Conservation (phyloP, 1,139 yeast species). For the Barnettozyma hawaiiensis region DNA sequence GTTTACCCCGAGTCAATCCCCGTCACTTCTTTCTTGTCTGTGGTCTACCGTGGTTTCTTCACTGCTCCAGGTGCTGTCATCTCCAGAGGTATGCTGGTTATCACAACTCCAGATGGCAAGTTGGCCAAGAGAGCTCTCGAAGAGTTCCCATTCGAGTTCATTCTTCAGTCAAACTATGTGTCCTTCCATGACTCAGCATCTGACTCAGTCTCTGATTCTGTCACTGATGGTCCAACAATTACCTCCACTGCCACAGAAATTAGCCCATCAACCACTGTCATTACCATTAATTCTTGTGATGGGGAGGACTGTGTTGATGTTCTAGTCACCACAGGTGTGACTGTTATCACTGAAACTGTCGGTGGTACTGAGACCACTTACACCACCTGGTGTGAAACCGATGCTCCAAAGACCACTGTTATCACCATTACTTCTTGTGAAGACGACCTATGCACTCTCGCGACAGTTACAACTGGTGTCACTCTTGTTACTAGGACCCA, state of each 20-base stretch:
- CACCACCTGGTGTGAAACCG: conserved; percentile 11
- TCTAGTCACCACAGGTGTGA: conserved; percentile 10
- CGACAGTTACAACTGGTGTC: conserved; percentile 10
- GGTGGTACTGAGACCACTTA: conserved; percentile 5
- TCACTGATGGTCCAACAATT: background rate
- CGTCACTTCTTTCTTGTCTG: background rate
- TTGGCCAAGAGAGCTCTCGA: conserved; percentile 10
- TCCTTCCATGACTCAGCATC: background rate
- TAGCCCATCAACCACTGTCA: background rate
- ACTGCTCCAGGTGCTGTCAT: conserved; percentile 1
- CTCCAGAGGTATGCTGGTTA: background rate
- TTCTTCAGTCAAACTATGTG: background rate
- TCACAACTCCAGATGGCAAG: conserved; percentile 4
- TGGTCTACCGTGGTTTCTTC: background rate
- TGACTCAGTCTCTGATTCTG: background rate
- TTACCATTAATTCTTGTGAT: conserved; percentile 8
- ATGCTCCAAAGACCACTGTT: background rate
- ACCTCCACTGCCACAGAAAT: background rate
- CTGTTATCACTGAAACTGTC: conserved; percentile 8
- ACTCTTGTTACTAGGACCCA: conserved; percentile 3
- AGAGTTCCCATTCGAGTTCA: conserved; percentile 4
- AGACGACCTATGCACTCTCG: conserved; percentile 12
- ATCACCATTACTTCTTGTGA: conserved; percentile 7
- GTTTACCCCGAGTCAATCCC: background rate
- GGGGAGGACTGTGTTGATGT: conserved; percentile 12